Percentiles rank a stretch among this genome's conserved stretches.
Conservation (phyloP, 306 rosid genomes). For the Betula pendula region DNA sequence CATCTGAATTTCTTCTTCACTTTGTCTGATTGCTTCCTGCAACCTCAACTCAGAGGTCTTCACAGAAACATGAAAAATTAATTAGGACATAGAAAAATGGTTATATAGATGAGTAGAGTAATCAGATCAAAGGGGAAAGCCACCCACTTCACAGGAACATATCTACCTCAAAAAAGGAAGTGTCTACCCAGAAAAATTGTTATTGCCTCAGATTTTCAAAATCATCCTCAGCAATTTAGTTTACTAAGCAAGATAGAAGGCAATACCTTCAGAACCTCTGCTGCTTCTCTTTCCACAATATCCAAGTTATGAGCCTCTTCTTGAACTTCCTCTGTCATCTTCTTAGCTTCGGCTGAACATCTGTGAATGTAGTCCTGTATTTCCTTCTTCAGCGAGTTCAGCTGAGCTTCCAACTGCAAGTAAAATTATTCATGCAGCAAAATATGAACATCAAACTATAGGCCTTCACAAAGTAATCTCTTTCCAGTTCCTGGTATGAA, state of each 20-base stretch:
- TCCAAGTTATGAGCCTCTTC: conserved; percentile 51
- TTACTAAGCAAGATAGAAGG: not conserved
- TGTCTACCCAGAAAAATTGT: not conserved
- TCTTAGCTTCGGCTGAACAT: conserved; percentile 57
- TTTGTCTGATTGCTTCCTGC: conserved; percentile 56
- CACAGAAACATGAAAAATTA: conserved; percentile 27
- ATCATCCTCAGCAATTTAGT: not conserved
- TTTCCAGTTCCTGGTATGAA: conserved; percentile 12
- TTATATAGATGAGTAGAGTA: not conserved
- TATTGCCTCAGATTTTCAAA: not conserved
- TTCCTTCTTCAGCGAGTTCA: conserved; percentile 54
- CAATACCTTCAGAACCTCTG: conserved; percentile 65
- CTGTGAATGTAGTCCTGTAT: conserved; percentile 43
- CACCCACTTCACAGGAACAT: not conserved
- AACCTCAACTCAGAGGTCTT: conserved; percentile 63
- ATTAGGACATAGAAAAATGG: conserved; percentile 5
- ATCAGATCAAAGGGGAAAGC: not conserved
- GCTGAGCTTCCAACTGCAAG: conserved; percentile 63
- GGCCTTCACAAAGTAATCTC: conserved; percentile 4
- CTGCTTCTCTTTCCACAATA: conserved; percentile 69
- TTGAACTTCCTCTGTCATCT: conserved; percentile 58
- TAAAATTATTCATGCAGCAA: conserved; percentile 22
- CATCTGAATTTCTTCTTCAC: conserved; percentile 61
- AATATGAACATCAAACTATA: conserved; percentile 22
- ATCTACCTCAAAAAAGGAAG: not conserved